These are phyloP conservation scores for Fusarium nygamai DNA, from an alignment of 2,329 filamentous ascomycete species.

Conservation along the genomic window DNA sequence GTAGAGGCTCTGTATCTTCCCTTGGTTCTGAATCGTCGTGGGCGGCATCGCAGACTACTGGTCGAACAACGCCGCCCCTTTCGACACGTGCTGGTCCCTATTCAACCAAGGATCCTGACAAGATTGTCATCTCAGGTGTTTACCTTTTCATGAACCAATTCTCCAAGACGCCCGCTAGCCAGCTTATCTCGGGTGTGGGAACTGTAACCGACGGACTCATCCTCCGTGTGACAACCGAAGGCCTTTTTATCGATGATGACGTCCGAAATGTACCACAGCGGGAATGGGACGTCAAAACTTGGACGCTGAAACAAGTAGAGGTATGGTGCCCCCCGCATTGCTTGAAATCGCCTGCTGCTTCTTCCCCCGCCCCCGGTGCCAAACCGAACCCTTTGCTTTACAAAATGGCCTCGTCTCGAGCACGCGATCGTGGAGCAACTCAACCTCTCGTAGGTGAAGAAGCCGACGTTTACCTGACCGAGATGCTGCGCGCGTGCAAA, in stretches of 20 bases:
- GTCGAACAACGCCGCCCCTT: conserved; percentile 83
- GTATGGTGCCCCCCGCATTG: conserved; percentile 80
- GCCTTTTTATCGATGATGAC: conserved; percentile 97
- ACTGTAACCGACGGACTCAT: conserved; percentile 92
- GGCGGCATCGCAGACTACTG: conserved; percentile 83
- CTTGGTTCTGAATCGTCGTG: conserved; percentile 84
- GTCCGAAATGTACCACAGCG: conserved; percentile 89
- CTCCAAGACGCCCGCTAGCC: conserved; percentile 87
- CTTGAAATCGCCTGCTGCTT: conserved; percentile 57
- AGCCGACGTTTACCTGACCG: conserved; percentile 70
- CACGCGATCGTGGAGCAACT: conserved; percentile 59
- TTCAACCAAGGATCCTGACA: conserved; percentile 89
- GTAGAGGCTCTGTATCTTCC: conserved; percentile 74
- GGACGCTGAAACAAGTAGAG: conserved; percentile 94
- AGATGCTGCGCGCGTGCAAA: conserved; percentile 72
- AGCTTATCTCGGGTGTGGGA: conserved; percentile 85
- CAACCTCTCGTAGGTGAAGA: conserved; percentile 70
- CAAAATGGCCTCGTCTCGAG: conserved; percentile 58
- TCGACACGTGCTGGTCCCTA: conserved; percentile 82
- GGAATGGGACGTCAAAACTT: conserved; percentile 98
- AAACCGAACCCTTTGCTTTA: conserved; percentile 56
- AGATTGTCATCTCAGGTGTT: conserved; percentile 94
- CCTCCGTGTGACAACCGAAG: conserved; percentile 90
- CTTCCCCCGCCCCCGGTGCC: conserved; percentile 52
- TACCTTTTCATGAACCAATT: conserved; percentile 93